Base-by-base conservation (phyloP, 768 basidiomycete genomes). In the Pholiota microspora region DNA sequence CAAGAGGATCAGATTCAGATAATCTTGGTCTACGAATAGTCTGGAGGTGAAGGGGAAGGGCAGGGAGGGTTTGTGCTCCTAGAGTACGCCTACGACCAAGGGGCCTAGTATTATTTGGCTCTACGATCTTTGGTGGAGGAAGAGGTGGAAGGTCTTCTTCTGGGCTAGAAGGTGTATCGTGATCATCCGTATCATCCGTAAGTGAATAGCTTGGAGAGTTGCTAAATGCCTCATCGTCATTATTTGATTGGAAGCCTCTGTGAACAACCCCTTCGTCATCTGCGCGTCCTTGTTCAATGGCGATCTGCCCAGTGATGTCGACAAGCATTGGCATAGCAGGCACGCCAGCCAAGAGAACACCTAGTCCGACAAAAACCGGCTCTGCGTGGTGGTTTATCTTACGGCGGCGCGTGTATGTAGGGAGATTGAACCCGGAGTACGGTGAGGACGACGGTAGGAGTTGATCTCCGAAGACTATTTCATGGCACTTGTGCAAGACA, bases 401-500 rank as follows among this genome's bases (percentile, higher is more conserved):
- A 67, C 76, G 79, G 32, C 83, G 77, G 31, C 78, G 80, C 15
- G 79, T 73, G 23, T 73, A 73, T 36, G 72, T 67, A 32, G 83
- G 78, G 13, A 81, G 67, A 62, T 71, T 73, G 60, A 88, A 68
- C 7, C 79, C 76, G 12, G 82, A 74, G 67, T 95, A 95, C 0
- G 92, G 89, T 2, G 83, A 77, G 8, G 78, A 71, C 9, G 79
- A 72, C 7, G 86, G 81, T 21, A 83, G 74, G 9, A 94, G 84
- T 29, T 89, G 77, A 69, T 98, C 92, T 45, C 85, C 85, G 67
- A 97, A 99, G 64, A 99, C 96, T 69, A 98, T 94, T 73, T 94
- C 89, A 71, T 98, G 95, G 65, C 95, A 95, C 68, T 82, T 82
- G 68, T 91, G 91, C 55, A 98, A 74, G 34, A 94, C 84, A 56